Conservation (phyloP, 1,139 yeast genomes). For the Saccharomyces hybrid region DNA sequence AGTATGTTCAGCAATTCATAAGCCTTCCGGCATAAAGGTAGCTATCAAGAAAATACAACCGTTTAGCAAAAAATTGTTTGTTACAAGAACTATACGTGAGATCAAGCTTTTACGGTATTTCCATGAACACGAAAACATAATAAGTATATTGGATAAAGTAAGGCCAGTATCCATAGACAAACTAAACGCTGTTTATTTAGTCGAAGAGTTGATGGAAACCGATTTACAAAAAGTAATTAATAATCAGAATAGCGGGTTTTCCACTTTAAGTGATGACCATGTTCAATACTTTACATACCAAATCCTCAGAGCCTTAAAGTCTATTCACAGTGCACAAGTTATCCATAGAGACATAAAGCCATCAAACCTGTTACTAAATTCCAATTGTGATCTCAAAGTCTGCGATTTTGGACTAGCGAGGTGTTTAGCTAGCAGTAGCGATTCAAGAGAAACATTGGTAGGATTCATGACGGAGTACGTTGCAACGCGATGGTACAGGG, state of each 20-base stretch:
- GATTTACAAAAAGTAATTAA: slow-evolving; percentile 55
- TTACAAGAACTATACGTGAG: slow-evolving; percentile 85
- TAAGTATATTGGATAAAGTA: slow-evolving; percentile 86
- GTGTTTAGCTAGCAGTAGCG: slow-evolving; percentile 59
- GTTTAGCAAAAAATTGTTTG: slow-evolving; percentile 76
- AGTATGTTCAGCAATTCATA: slow-evolving; percentile 85
- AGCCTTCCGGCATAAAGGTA: slow-evolving; percentile 63
- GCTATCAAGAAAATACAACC: slow-evolving; percentile 94
- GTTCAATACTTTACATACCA: slow-evolving; percentile 63
- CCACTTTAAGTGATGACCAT: slow-evolving; percentile 50
- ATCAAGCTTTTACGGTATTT: slow-evolving; percentile 80
- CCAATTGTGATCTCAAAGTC: slow-evolving; percentile 85
- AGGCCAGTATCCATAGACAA: slow-evolving; percentile 61
- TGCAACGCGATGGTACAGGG: slow-evolving; percentile 76
- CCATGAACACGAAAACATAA: slow-evolving; percentile 85
- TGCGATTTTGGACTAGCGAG: slow-evolving; percentile 94
- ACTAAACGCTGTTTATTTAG: slow-evolving; percentile 61
- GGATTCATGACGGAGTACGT: slow-evolving; percentile 65
- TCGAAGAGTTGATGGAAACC: slow-evolving; percentile 67
- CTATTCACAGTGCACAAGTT: slow-evolving; percentile 58
- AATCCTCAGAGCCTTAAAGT: slow-evolving; percentile 54
- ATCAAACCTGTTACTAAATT: slow-evolving; percentile 70
- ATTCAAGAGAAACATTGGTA: slow-evolving; percentile 34
- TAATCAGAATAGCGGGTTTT: slow-evolving; percentile 13
- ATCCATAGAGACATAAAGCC: slow-evolving; percentile 91